These are phyloP conservation scores for Plasmodium chabaudi DNA, from an alignment of 169 alveolate species.

Conservation along the genomic window DNA sequence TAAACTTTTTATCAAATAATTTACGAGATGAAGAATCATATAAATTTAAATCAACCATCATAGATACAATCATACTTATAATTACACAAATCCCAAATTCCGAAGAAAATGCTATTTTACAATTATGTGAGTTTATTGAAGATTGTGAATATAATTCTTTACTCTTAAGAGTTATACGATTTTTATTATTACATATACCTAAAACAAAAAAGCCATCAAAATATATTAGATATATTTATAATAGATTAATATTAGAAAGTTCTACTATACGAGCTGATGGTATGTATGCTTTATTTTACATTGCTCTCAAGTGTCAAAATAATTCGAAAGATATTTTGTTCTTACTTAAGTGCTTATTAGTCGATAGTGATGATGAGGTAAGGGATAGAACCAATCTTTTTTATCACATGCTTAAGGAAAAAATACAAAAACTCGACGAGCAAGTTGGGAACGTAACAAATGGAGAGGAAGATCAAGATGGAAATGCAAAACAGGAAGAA, in stretches of 20 bases:
- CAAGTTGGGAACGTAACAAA: conserved; percentile 62
- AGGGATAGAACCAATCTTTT: conserved; percentile 84
- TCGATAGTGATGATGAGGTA: conserved; percentile 86
- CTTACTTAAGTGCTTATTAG: conserved; percentile 79
- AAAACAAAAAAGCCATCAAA: conserved; percentile 92
- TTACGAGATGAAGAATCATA: conserved; percentile 93
- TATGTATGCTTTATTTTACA: conserved; percentile 94
- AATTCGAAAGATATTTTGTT: conserved; percentile 81
- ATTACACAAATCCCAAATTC: conserved; percentile 87
- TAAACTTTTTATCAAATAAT: conserved; percentile 92
- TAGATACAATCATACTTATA: conserved; percentile 94
- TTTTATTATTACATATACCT: conserved; percentile 94
- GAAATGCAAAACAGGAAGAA: conserved; percentile 41
- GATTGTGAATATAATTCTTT: conserved; percentile 97
- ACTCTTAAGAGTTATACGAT: conserved; percentile 88
- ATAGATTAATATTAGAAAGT: conserved; percentile 96
- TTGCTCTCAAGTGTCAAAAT: conserved; percentile 85
- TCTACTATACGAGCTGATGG: conserved; percentile 98
- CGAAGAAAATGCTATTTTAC: conserved; percentile 90
- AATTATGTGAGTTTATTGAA: conserved; percentile 97
- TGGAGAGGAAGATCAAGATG: conserved; percentile 29
- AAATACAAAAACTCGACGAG: conserved; percentile 38
- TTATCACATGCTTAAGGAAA: conserved; percentile 60
- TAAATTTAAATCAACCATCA: conserved; percentile 91
- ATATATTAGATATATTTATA: conserved; percentile 96